Conservation (phyloP, 495 filamentous ascomycete species). For the Penicillium paxilli region DNA sequence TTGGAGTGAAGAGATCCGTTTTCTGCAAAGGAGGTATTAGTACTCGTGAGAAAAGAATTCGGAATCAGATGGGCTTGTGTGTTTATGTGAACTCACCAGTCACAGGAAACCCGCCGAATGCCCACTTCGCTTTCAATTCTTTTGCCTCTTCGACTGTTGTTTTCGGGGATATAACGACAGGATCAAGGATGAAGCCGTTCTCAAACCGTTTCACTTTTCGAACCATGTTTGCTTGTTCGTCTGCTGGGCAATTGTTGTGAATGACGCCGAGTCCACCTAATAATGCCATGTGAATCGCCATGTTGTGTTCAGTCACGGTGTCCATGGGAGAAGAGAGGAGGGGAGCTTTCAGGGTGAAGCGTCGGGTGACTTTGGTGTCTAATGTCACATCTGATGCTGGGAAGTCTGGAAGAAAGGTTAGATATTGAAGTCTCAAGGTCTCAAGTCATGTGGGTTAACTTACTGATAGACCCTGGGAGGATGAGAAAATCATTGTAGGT, state of each 20-base stretch:
- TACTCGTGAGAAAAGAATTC: slow-evolving; percentile 1
- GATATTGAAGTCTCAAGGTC: slow-evolving; percentile 5
- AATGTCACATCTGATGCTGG: slow-evolving; percentile 85
- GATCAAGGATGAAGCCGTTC: slow-evolving; percentile 98
- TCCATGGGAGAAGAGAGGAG: slow-evolving; percentile 98
- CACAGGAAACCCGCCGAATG: slow-evolving; percentile 97
- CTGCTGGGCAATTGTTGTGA: slow-evolving; percentile 96
- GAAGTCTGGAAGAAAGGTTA: slow-evolving; percentile 57
- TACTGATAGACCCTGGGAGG: slow-evolving; percentile 67
- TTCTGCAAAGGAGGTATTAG: slow-evolving; percentile 54
- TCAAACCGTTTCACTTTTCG: slow-evolving; percentile 98
- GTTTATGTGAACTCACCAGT: slow-evolving; percentile 70
- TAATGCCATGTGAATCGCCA: slow-evolving; percentile 98
- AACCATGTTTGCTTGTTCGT: slow-evolving; percentile 98
- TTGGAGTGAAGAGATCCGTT: slow-evolving; percentile 90
- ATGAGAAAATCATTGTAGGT: slow-evolving; percentile 80
- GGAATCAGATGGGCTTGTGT: too few species aligned
- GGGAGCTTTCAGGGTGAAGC: slow-evolving; percentile 89
- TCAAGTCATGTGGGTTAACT: slow-evolving; percentile 8
- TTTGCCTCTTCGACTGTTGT: slow-evolving; percentile 91
- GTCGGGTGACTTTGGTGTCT: slow-evolving; percentile 91
- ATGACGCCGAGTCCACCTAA: slow-evolving; percentile 96
- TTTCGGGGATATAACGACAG: slow-evolving; percentile 82
- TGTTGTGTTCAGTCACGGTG: slow-evolving; percentile 97
- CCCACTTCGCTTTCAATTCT: slow-evolving; percentile 93